phyloP scores from a whole-genome alignment of 495 filamentous ascomycete genomes.

The Clavariopsis aquatica region DNA sequence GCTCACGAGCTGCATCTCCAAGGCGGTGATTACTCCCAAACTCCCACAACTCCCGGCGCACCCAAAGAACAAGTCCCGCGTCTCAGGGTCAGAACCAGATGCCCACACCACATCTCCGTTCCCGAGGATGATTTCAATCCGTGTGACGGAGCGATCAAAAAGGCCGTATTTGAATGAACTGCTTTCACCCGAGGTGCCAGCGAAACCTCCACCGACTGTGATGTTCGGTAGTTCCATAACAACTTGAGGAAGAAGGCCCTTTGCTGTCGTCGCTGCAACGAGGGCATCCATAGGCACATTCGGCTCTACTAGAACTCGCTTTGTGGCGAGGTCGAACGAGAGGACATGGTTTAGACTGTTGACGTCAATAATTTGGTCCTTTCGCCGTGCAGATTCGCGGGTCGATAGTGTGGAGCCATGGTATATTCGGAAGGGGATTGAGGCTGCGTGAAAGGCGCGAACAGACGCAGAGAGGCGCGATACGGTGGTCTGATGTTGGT shows the following conservation, averaged over 20 bases:
- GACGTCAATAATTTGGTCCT: slow-evolving; percentile 58
- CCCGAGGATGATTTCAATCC: slow-evolving; percentile 61
- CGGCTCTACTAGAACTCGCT: slow-evolving; percentile 58
- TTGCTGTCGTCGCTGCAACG: slow-evolving; percentile 53
- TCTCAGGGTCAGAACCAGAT: slow-evolving; percentile 41
- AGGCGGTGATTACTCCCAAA: slow-evolving; percentile 56
- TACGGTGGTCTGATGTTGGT: slow-evolving; percentile 24
- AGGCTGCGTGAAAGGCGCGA: slow-evolving; percentile 13
- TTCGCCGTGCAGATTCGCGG: slow-evolving; percentile 49
- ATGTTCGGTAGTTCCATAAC: slow-evolving; percentile 68
- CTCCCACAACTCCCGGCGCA: slow-evolving; percentile 60
- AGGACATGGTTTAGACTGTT: slow-evolving; percentile 44
- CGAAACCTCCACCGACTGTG: slow-evolving; percentile 63
- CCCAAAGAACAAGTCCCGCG: slow-evolving; percentile 54
- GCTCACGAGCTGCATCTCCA: slow-evolving; percentile 57
- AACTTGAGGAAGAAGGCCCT: slow-evolving; percentile 58
- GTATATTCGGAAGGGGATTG: slow-evolving; percentile 63
- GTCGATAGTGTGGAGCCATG: slow-evolving; percentile 79
- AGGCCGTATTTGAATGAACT: slow-evolving; percentile 59
- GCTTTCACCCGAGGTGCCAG: slow-evolving; percentile 62
- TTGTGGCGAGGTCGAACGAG: slow-evolving; percentile 45
- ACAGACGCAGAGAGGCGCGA: slow-evolving; percentile 12
- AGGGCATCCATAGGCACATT: slow-evolving; percentile 67
- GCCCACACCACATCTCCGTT: slow-evolving; percentile 54
- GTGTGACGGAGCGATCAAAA: slow-evolving; percentile 56